These are phyloP conservation scores for Xylogone sp. DNA, from an alignment of 2,329 filamentous ascomycete genomes.

Conservation along the genomic window DNA sequence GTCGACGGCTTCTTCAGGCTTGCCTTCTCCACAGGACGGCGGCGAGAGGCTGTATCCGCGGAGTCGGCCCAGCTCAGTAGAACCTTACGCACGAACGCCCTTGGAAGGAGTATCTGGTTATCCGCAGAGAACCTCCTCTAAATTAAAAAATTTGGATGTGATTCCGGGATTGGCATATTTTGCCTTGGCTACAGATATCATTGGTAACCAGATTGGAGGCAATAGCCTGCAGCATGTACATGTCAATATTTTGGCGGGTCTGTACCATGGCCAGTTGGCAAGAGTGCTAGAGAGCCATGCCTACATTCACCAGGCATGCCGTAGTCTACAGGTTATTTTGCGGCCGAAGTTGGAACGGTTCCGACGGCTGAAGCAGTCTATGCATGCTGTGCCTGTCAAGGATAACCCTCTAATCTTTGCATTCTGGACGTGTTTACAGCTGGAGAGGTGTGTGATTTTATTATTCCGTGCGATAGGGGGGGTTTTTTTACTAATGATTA, in stretches of 20 bases:
- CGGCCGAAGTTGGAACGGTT: slow-evolving; percentile 48
- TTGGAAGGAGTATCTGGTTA: neutral
- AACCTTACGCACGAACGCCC: slow-evolving; percentile 28
- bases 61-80: slow-evolving; percentile 47
- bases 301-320: slow-evolving; percentile 54
- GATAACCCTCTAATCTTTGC: slow-evolving; percentile 70
- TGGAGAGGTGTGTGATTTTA: slow-evolving; percentile 66
- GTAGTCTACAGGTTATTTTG: slow-evolving; percentile 66
- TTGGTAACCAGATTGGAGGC: slow-evolving; percentile 78
- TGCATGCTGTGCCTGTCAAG: slow-evolving; percentile 14
- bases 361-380: slow-evolving; percentile 24
- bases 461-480: neutral
- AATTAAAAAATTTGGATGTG: slow-evolving; percentile 67
- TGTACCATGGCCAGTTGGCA: slow-evolving; percentile 87
- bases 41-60: slow-evolving; percentile 36
- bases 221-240: slow-evolving; percentile 82
- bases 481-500: slow-evolving; percentile 10
- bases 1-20: slow-evolving; percentile 34
- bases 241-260: slow-evolving; percentile 75
- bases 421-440: slow-evolving; percentile 90
- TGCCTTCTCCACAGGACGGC: slow-evolving; percentile 50
- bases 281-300: slow-evolving; percentile 80
- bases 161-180: slow-evolving; percentile 91
- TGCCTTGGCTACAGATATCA: slow-evolving; percentile 78
- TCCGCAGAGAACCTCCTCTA: slow-evolving; percentile 16